Conservation (phyloP, 2,329 filamentous ascomycete species). For the Botrytis sinoallii region DNA sequence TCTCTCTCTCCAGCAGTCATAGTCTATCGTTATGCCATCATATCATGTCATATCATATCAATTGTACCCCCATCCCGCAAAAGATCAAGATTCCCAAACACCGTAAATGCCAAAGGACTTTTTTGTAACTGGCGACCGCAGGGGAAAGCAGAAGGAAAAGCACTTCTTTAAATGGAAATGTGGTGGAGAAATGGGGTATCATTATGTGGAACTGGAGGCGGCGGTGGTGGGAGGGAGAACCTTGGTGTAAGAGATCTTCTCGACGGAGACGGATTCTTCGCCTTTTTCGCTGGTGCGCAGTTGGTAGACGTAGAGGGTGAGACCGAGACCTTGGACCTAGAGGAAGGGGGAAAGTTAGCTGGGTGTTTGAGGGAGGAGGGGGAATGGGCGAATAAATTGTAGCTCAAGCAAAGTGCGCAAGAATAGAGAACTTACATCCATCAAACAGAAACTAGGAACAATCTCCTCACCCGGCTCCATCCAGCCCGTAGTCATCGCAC, state of each 20-base stretch:
- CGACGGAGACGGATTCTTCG: conserved; percentile 74
- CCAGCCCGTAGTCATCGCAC: conserved; percentile 59
- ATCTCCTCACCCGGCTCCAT: conserved; percentile 63
- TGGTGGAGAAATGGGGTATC: conserved; percentile 20
- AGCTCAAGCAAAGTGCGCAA: background rate
- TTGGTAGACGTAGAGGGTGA: conserved; percentile 94
- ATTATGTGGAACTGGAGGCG: conserved; percentile 25
- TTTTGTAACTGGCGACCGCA: background rate
- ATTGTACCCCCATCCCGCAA: background rate
- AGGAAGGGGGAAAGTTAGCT: conserved; percentile 10
- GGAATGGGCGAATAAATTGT: background rate
- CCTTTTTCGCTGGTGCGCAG: conserved; percentile 74
- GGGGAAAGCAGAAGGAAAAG: background rate
- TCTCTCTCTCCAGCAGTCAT: background rate
- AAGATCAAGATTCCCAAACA: background rate
- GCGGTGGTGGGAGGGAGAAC: conserved; percentile 43
- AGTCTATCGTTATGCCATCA: conserved; percentile 7
- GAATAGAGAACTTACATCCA: conserved; percentile 72
- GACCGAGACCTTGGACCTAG: conserved; percentile 90
- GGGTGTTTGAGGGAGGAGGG: background rate
- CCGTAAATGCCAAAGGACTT: conserved; percentile 12
- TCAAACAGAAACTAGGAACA: conserved; percentile 89
- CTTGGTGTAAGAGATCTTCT: conserved; percentile 85
- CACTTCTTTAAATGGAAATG: background rate
- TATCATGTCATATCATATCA: background rate